A percentile compares a stretch with the other conserved stretches of the same genome.
phyloP scores from a whole-genome alignment of 192 early-diverging fungal genomes.

The Coemansia sp. region DNA sequence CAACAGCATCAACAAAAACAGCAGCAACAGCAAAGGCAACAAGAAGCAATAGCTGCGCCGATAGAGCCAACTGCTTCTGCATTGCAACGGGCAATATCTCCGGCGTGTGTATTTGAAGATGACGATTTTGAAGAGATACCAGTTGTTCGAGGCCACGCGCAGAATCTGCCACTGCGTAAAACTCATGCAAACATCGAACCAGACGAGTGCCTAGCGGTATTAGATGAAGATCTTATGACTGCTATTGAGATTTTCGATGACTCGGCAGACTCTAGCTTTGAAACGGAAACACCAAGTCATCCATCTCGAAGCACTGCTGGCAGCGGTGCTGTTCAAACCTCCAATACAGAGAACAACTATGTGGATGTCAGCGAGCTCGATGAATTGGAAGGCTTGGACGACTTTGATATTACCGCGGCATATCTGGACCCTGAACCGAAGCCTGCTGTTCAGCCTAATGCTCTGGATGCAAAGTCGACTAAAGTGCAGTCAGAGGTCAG shows the following conservation, averaged over 20 bases:
- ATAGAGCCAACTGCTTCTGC: background rate
- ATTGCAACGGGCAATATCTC: background rate
- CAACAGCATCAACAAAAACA: background rate
- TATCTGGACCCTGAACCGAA: background rate
- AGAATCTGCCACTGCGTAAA: background rate
- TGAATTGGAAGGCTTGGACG: background rate
- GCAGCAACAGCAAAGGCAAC: constrained; percentile 2
- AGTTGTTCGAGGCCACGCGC: background rate
- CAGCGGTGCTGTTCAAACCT: background rate
- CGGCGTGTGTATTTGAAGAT: constrained; percentile 4
- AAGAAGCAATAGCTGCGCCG: background rate
- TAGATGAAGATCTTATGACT: constrained; percentile 18
- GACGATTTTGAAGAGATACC: background rate
- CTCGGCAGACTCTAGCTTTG: background rate
- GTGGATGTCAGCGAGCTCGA: constrained; percentile 1
- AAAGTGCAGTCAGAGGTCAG: background rate
- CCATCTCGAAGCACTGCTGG: background rate
- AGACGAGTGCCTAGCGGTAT: constrained; percentile 10
- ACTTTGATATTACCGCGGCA: constrained; percentile 2
- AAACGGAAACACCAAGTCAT: background rate
- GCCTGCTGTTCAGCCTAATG: background rate
- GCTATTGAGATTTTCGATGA: constrained; percentile 41
- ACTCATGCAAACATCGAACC: background rate
- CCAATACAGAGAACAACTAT: background rate
- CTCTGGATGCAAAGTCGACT: background rate